Base-by-base conservation (phyloP, 306 rosid species). In the Trichosanthes truncata region DNA sequence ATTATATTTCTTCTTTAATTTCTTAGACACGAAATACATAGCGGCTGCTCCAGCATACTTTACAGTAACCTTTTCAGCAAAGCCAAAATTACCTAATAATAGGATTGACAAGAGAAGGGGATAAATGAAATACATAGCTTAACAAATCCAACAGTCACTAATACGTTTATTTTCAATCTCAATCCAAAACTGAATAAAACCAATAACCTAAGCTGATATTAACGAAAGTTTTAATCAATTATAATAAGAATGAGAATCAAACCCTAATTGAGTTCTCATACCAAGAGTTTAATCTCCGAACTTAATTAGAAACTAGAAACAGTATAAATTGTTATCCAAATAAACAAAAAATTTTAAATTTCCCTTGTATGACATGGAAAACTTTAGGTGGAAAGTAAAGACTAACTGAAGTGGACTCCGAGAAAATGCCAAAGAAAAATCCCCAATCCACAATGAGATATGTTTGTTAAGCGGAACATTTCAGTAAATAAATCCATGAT, bases 31-130 rank as follows among this genome's bases (percentile, higher is more conserved):
- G 76, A 91, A 93, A 81, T 93, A 96, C 99, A 96, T 96, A 51
- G 99, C 99, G 55, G 90, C 98, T 57, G 99, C 99, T 74, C 98
- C 97, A 82, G 89, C 98, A 89, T 89, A 96, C 84, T 96, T 93
- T 57, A 90, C 99, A 3, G 98, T 79, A 83, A 91, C 31, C 81
- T 83, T 96, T 78, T 96, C 98, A 0, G 89, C 78, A 81, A 63
- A 90, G 88, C 93, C 83, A 81, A 96, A 96, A 84, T 96, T 96
- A 73, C 97, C 99, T 96, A 86, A 85, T 82, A 60, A 60, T 62
- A 29, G 55, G 71, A 51, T 29, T 46, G 26, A 26, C 59, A 29
- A 31, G 78, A 71, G 23, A 62, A 48, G 72, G 23, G 46, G 10
- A 21, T 62, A 1, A 3, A 66, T 66, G 48, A 66, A 8, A 8